Evolutionary conservation across 148 eudicot genomes (phyloP).

Genomic region (Amaranthus cruentus): DNA sequence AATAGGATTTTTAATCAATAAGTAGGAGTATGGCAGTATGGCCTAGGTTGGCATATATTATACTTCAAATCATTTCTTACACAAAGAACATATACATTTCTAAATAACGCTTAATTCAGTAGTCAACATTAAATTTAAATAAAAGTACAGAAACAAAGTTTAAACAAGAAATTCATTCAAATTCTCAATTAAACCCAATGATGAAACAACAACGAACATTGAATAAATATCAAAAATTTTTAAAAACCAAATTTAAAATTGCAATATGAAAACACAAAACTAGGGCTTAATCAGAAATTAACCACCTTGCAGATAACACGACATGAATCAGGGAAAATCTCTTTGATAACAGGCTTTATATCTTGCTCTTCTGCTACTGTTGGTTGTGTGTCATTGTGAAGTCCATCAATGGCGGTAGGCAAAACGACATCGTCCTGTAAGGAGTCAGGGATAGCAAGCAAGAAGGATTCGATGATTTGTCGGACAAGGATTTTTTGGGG

Average conservation of each 20-base stretch:
- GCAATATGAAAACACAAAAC: neutral
- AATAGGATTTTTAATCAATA: too few relatives aligned
- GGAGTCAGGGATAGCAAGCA: slow-evolving; percentile 16
- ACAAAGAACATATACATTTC: too few relatives aligned
- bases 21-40: too few relatives aligned
- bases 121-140: too few relatives aligned
- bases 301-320: slow-evolving; percentile 31
- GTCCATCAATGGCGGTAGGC: neutral
- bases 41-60: too few relatives aligned
- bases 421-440: neutral
- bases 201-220: neutral
- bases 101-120: too few relatives aligned
- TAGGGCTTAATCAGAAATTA: slow-evolving; percentile 1
- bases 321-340: slow-evolving; percentile 13
- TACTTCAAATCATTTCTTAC: too few relatives aligned
- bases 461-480: slow-evolving; percentile 28
- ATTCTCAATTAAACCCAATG: too few relatives aligned
- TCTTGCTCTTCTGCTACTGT: neutral
- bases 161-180: too few relatives aligned
- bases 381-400: neutral
- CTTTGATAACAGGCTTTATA: slow-evolving; percentile 3
- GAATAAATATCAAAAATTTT: neutral
- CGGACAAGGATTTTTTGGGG: slow-evolving; percentile 31
- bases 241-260: neutral
- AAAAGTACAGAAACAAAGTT: too few relatives aligned